Percentiles rank a stretch among this genome's conserved stretches.
Conservation (phyloP, 1,139 yeast species). For the Geotrichum macrosporum region DNA sequence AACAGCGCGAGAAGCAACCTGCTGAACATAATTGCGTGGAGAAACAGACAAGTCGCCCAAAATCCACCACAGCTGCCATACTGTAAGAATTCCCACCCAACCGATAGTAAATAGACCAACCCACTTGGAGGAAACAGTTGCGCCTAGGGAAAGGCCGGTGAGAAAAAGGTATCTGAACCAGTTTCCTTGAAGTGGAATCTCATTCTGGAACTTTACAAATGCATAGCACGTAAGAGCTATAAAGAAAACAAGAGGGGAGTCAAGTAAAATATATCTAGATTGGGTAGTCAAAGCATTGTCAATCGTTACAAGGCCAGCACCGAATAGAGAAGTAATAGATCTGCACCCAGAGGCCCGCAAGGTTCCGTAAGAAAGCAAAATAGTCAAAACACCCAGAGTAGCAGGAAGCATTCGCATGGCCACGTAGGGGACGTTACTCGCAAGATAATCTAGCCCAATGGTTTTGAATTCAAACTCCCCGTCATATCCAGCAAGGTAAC, state of each 20-base stretch:
- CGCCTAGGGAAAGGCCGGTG: constrained; percentile 79
- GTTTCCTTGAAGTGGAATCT: constrained; percentile 59
- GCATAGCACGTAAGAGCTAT: constrained; percentile 82
- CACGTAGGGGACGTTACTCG: constrained; percentile 59
- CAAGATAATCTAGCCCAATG: constrained; percentile 78
- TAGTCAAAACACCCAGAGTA: constrained; percentile 72
- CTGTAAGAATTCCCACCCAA: constrained; percentile 79
- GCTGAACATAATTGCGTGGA: constrained; percentile 47
- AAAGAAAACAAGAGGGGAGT: constrained; percentile 86
- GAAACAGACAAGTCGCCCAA: constrained; percentile 79
- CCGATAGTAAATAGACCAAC: constrained; percentile 92
- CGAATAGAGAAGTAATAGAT: constrained; percentile 63
- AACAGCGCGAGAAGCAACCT: constrained; percentile 54
- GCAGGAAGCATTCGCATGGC: constrained; percentile 88
- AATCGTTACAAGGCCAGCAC: constrained; percentile 62
- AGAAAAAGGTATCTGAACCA: constrained; percentile 72
- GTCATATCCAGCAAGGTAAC: constrained; percentile 81
- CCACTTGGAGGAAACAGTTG: constrained; percentile 90
- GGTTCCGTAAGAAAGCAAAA: constrained; percentile 71
- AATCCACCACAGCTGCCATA: constrained; percentile 78
- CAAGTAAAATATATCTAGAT: constrained; percentile 83
- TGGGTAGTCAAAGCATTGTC: constrained; percentile 89
- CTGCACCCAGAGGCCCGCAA: constrained; percentile 83
- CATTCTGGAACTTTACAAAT: constrained; percentile 74
- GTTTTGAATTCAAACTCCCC: constrained; percentile 88